phyloP scores from a whole-genome alignment of 2,329 filamentous ascomycete genomes.

The Sphaerulina vaccinii region DNA sequence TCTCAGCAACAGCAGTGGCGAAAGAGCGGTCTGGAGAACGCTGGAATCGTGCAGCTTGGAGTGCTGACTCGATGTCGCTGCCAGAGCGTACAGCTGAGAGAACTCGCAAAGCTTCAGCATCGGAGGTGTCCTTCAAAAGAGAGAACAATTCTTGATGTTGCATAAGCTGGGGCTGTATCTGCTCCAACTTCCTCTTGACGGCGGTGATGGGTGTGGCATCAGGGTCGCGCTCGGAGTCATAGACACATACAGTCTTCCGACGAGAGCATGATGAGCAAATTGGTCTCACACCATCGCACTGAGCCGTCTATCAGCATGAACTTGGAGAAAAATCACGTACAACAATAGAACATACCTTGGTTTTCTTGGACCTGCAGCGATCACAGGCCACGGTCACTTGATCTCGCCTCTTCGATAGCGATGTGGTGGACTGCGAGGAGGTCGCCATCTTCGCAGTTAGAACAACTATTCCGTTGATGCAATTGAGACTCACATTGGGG shows the following conservation, averaged over 20 bases:
- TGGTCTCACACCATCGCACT: conserved; percentile 1
- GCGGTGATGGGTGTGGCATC: background rate
- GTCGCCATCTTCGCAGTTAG: no score
- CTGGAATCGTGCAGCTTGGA: conserved; percentile 2
- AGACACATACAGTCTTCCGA: background rate
- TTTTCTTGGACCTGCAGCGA: conserved; percentile 1
- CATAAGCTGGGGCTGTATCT: conserved; percentile 1
- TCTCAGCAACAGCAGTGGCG: background rate
- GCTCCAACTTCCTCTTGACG: conserved; percentile 4
- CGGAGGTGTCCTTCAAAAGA: background rate
- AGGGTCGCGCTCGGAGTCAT: background rate
- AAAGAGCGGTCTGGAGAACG: background rate
- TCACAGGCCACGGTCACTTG: conserved; percentile 4
- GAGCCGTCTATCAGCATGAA: background rate
- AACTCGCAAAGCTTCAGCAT: background rate
- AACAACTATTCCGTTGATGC: no score
- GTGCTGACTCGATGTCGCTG: conserved; percentile 3
- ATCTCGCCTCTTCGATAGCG: background rate
- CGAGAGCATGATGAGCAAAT: background rate
- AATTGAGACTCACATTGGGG: background rate
- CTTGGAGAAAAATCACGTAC: background rate
- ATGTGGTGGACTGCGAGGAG: background rate
- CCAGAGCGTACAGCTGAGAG: background rate
- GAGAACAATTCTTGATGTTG: background rate
- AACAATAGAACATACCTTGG: background rate